phyloP scores from a whole-genome alignment of 78 protist species.

The slime mould (Dictyostelium discoideum) region dicty_2.7 NC_007090.3:2527501-2528000 shows the following conservation, averaged over 20 bases:
- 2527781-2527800: background rate
- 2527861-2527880: conserved; percentile 7
- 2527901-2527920: background rate
- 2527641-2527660: conserved; percentile 40
- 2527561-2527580: no score
- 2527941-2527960: conserved; percentile 4
- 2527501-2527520: conserved; percentile 65
- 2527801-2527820: background rate
- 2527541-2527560: background rate
- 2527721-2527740: conserved; percentile 27
- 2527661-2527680: conserved; percentile 71
- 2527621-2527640: conserved; percentile 65
- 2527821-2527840: conserved; percentile 3
- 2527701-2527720: conserved; percentile 35
- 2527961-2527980: conserved; percentile 45
- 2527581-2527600: background rate
- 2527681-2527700: conserved; percentile 60
- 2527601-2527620: background rate
- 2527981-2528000: conserved; percentile 46
- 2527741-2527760: background rate
- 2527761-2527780: background rate
- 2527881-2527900: background rate
- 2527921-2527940: background rate
- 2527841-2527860: conserved; percentile 22
- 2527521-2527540: conserved; percentile 44